These are phyloP conservation scores for Chalciporus sp. DNA, from an alignment of 1,284 basidiomycete genomes.

Conservation along the genomic window DNA sequence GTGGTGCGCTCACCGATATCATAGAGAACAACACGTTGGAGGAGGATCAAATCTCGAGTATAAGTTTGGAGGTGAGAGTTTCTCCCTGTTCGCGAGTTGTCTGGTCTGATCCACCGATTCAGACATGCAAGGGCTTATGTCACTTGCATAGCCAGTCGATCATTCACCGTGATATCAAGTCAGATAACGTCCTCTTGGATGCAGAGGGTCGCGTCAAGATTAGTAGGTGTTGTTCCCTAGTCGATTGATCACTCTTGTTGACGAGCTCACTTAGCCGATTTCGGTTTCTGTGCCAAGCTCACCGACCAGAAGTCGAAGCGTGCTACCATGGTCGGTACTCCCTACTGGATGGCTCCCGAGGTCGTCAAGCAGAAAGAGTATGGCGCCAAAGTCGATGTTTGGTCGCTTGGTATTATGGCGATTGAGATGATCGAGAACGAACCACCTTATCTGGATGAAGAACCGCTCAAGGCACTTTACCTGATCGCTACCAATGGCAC, in stretches of 20 bases:
- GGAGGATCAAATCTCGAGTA: conserved; percentile 96
- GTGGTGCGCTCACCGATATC: conserved; percentile 95
- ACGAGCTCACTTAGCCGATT: conserved; percentile 70
- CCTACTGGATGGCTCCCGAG: conserved; percentile 99
- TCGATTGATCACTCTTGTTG: conserved; percentile 2
- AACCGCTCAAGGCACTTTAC: conserved; percentile 96
- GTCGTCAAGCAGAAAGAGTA: conserved; percentile 99
- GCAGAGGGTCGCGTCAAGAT: conserved; percentile 95
- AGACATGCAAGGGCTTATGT: conserved; percentile 95
- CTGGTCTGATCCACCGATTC: conserved; percentile 10
- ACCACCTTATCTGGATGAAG: conserved; percentile 97
- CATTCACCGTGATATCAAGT: conserved; percentile 99
- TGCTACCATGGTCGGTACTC: conserved; percentile 98
- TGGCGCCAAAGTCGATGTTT: conserved; percentile 98
- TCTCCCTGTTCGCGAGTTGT: not conserved
- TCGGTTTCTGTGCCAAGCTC: conserved; percentile 97
- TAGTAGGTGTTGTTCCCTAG: conserved; percentile 58
- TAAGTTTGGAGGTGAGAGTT: conserved; percentile 81
- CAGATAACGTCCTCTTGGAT: conserved; percentile 95
- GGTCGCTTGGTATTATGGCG: conserved; percentile 99
- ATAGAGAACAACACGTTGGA: conserved; percentile 97
- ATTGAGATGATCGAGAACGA: conserved; percentile 99
- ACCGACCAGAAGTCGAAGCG: conserved; percentile 98
- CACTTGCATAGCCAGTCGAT: conserved; percentile 94
- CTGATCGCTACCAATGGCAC: conserved; percentile 98